Conservation (phyloP, 2,329 filamentous ascomycete genomes). For the Venturia carpophila region DNA sequence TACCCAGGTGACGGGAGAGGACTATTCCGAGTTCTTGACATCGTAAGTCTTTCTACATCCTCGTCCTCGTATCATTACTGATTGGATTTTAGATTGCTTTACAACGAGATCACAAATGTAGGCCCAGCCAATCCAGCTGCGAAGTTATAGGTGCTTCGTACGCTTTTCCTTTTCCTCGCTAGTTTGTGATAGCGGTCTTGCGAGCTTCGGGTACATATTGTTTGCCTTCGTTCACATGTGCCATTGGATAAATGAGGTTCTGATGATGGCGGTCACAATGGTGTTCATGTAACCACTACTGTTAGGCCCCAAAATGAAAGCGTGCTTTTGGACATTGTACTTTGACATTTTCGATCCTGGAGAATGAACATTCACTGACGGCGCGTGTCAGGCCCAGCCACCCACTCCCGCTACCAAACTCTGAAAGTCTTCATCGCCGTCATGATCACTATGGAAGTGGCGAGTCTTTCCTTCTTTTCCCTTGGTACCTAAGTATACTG, state of each 20-base stretch:
- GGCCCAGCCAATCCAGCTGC: constrained; percentile 52
- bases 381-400: background rate
- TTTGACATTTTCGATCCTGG: background rate
- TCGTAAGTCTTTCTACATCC: constrained; percentile 47
- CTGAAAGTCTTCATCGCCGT: background rate
- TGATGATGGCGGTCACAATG: background rate
- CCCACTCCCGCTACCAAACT: constrained; percentile 6
- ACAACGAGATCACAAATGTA: constrained; percentile 77
- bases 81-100: constrained; percentile 56
- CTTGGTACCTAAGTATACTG: background rate
- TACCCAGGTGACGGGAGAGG: constrained; percentile 88
- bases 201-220: background rate
- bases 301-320: background rate
- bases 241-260: background rate
- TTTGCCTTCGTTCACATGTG: background rate
- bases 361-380: background rate
- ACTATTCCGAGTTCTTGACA: constrained; percentile 95
- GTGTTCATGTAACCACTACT: background rate
- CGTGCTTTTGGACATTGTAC: background rate
- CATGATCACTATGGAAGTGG: background rate
- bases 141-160: constrained; percentile 32
- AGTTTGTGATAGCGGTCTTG: background rate
- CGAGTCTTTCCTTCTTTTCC: background rate
- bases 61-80: constrained; percentile 19
- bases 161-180: background rate